Conservation (phyloP, 305 asterid species). For the Solanum hybrid region DNA sequence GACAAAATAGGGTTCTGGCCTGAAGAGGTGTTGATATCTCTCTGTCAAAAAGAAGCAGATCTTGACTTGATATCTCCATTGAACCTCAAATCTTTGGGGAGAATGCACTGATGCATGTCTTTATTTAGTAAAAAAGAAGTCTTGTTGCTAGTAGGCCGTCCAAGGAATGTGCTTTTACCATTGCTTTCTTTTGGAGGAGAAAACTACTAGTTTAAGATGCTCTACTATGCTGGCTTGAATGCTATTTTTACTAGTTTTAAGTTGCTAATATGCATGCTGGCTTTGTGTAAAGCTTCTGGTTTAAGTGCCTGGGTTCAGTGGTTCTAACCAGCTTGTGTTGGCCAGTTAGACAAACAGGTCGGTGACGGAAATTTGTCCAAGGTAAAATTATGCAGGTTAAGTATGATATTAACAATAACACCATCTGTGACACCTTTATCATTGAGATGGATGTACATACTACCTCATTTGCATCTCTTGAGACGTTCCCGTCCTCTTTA, state of each 20-base stretch:
- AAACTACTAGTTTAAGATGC: slow-evolving; percentile 2
- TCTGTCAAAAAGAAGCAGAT: not conserved
- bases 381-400: not conserved
- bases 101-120: not conserved
- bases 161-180: slow-evolving; percentile 1
- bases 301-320: not conserved
- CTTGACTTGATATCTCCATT: not conserved
- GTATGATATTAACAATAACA: not conserved
- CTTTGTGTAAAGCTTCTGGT: slow-evolving; percentile 1
- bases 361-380: not conserved
- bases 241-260: slow-evolving; percentile 2
- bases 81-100: not conserved
- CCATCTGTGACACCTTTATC: not conserved
- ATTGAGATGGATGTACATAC: not conserved
- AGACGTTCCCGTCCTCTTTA: not conserved
- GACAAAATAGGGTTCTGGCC: not conserved
- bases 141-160: not conserved
- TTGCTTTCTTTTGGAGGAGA: slow-evolving; percentile 7
- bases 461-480: not conserved
- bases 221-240: not conserved
- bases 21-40: not conserved
- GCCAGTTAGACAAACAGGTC: not conserved
- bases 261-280: slow-evolving; percentile 1
- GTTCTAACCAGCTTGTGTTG: not conserved
- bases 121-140: not conserved